Evolutionary conservation across 495 filamentous ascomycete genomes (phyloP), one percentile per base, ranked within the genome.

Genomic region (Amniculicola lignicola): DNA sequence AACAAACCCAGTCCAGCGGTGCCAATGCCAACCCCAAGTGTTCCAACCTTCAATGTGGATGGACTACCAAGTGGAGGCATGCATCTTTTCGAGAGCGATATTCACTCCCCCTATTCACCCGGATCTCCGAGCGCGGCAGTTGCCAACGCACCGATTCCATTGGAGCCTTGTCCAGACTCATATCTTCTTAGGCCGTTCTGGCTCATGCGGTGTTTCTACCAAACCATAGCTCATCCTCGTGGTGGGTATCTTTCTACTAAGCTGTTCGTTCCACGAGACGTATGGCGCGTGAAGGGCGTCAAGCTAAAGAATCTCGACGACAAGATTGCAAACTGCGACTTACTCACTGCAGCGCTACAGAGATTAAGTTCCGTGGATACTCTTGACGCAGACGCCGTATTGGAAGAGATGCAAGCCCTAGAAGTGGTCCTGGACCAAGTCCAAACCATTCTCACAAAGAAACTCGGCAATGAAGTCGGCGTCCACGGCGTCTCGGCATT

Each of bases 391-490:
- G 90, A 95, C 61, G 88, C 90, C 16, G 83, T 98, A 14, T 74
- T 94, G 25, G 91, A 96, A 62, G 93, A 98, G 67, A 95, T 98
- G 89, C 89, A 96, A 66, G 75, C 82, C n/a, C 77, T 98, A 23
- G 93, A 98, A 71, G 77, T 74, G 48, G 77, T 96, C 29, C 78
- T 98, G 24, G 93, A 97, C 63, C 85, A 90, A 64, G 89, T 87
- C 0, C 90, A 95, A 69, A 68, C 78, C 7, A 75, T 77, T 11
- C 74, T 98, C 22, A 70, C 82, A 4, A 91, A 92, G 67, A 95
- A 90, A 64, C 78, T 98, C 2, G 92, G 93, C 14, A 85, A 76
- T 56, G 93, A 98, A 62, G 94, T 98, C 33, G 93, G 93, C 33
- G 79, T 90, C 6, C 83, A 88, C 42, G 82, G 87, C 1, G 72